Conservation (phyloP, 2,329 filamentous ascomycete genomes). For the Colletotrichum cereale region DNA sequence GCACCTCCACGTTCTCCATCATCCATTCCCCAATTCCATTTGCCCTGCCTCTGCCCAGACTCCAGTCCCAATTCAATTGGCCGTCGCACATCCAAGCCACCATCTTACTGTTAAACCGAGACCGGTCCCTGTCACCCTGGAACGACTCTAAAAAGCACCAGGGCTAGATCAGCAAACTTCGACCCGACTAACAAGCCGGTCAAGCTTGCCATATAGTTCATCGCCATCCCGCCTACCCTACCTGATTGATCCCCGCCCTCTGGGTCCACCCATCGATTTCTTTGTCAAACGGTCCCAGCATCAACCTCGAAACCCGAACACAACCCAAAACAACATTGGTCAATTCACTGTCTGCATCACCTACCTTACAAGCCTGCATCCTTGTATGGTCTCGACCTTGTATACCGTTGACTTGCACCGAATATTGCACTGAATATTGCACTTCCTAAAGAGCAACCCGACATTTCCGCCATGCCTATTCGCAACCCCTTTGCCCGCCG, state of each 20-base stretch:
- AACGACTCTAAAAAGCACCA: constrained; percentile 1
- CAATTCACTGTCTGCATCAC: constrained; percentile 7
- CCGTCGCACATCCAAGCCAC: constrained; percentile 33
- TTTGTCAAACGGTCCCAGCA: constrained; percentile 30
- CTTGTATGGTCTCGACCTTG: not conserved
- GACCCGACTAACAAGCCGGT: constrained; percentile 25
- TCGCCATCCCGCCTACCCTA: constrained; percentile 31
- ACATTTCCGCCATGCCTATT: constrained; percentile 68
- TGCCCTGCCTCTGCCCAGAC: constrained; percentile 18
- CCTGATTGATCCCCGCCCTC: constrained; percentile 4
- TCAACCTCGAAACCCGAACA: constrained; percentile 28
- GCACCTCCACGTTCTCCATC: constrained; percentile 4
- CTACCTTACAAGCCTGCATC: not conserved
- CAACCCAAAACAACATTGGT: constrained; percentile 20
- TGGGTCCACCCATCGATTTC: constrained; percentile 31
- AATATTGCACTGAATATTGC: constrained; percentile 1
- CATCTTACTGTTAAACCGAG: constrained; percentile 32
- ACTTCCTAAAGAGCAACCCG: not conserved
- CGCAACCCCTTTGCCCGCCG: constrained; percentile 79
- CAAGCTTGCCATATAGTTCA: constrained; percentile 35
- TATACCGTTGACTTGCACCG: not conserved
- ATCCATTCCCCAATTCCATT: not conserved
- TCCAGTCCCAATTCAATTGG: constrained; percentile 12
- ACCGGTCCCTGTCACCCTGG: constrained; percentile 24
- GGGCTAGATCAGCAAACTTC: constrained; percentile 9